Base-by-base conservation (phyloP, 1,284 basidiomycete genomes). In the Cutaneotrichosporon cavernicola region DNA sequence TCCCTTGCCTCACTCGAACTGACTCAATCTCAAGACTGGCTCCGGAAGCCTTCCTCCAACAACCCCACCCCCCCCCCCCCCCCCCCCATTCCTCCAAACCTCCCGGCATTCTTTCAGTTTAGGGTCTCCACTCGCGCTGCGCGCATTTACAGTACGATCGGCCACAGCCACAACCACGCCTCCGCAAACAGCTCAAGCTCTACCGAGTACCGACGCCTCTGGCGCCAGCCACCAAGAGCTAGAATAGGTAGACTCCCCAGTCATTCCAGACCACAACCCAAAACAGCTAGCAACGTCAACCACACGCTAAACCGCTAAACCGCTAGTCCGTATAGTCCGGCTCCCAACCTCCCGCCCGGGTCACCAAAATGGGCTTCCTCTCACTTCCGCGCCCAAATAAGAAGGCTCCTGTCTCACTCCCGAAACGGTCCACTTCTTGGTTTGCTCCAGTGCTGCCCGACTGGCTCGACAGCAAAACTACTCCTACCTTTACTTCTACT, bases 301-400 rank as follows among this genome's bases (percentile, higher is more conserved):
- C 47, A 49, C 22, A n/a, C 49, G 49, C 49, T 16, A 9, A 13
- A 51, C 26, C 26, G 26, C 26, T 26, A 26, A 26, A 26, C 26
- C 26, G 26, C 26, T 26, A 26, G 3, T 2, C 26, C 26, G 26
- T 26, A 3, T 26, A 26, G 26, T 2, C 26, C 26, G 26, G 26
- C 26, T 26, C 11, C 34, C 11, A 52, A 10, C 22, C 13, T 18
- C 18, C 43, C 18, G 32, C 55, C 55, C 55, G 21, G 21, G 38
- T 40, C 58, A 46, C 46, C 58, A 47, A 50, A 46, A 59, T 59
- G 58, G 58, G 58, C 47, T 34, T 59, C 49, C 58, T 59, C 31
- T 51, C 58, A n/a, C 38, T 59, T 22, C 51, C 58, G 13, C 46
- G 47, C 16, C 26, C 43, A 9, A 43, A 56, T 56, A 56, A 56